phyloP scores from a whole-genome alignment of 2,329 filamentous ascomycete species.

The Fusarium incarnatum region DNA sequence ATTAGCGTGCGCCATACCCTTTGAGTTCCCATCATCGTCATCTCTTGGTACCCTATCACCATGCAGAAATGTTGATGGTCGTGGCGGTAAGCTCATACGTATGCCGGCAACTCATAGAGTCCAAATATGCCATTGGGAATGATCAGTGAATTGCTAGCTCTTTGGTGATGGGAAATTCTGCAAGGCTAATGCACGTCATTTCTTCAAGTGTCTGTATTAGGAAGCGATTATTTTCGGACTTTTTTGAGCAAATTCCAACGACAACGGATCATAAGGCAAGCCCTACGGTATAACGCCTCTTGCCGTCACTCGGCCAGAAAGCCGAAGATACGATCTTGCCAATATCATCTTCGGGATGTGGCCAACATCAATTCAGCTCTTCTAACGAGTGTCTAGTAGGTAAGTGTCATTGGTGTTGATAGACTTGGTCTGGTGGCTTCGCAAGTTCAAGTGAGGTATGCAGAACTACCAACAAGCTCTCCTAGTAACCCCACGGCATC shows the following conservation, averaged over 20 bases:
- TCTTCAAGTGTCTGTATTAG: background rate
- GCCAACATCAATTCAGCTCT: background rate
- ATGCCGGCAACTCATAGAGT: background rate
- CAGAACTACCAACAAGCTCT: background rate
- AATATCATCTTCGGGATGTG: background rate
- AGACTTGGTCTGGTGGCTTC: background rate
- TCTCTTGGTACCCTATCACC: background rate
- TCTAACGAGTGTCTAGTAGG: background rate
- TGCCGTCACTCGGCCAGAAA: background rate
- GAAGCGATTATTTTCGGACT: background rate
- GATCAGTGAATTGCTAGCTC: background rate
- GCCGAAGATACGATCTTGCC: too few species aligned
- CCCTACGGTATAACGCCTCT: background rate
- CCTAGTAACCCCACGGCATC: background rate
- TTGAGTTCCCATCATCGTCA: background rate
- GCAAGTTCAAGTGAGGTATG: background rate
- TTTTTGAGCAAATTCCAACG: background rate
- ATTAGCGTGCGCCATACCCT: slow-evolving; percentile 7
- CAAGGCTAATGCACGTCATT: background rate
- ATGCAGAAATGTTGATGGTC: background rate
- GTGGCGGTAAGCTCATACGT: slow-evolving; percentile 14
- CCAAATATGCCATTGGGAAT: background rate
- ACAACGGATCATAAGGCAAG: background rate
- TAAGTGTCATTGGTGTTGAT: background rate
- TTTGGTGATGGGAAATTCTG: background rate